phyloP scores from a whole-genome alignment of 306 rosid species.

The Quercus bicolor region DNA sequence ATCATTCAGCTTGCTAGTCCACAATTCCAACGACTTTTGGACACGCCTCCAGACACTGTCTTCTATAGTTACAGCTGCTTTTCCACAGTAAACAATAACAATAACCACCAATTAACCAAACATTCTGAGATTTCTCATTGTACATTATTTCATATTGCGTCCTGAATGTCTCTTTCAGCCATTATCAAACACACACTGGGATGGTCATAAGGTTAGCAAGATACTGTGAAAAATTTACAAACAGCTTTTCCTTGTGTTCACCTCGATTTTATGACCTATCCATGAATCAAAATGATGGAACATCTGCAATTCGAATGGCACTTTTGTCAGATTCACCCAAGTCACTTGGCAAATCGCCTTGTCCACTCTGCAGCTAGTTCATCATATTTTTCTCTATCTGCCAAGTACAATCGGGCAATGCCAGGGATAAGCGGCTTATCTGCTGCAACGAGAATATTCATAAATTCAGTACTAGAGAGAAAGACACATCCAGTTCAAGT shows the following conservation, averaged over 20 bases:
- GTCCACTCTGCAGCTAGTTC: conserved; percentile 85
- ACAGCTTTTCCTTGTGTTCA: background rate
- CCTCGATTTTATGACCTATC: background rate
- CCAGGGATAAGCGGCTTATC: conserved; percentile 70
- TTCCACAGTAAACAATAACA: too few relatives aligned
- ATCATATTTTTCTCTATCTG: conserved; percentile 71
- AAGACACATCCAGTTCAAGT: background rate
- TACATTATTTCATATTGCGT: background rate
- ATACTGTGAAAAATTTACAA: background rate
- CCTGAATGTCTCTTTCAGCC: background rate
- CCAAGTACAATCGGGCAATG: conserved; percentile 70
- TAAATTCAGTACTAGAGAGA: conserved; percentile 1
- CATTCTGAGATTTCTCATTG: background rate
- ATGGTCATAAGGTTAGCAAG: background rate
- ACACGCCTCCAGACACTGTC: too few relatives aligned
- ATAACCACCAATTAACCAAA: too few relatives aligned
- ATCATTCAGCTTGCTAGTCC: too few relatives aligned
- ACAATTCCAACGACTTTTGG: too few relatives aligned
- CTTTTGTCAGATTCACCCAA: conserved; percentile 23
- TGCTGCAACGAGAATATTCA: conserved; percentile 26
- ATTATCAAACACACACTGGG: background rate
- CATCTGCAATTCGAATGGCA: conserved; percentile 8
- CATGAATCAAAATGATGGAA: background rate
- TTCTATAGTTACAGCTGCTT: too few relatives aligned
- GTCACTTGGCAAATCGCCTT: conserved; percentile 78